Base-by-base conservation (phyloP, 108 stramenopile species). In the Cyclostephanos tholiformis region DNA sequence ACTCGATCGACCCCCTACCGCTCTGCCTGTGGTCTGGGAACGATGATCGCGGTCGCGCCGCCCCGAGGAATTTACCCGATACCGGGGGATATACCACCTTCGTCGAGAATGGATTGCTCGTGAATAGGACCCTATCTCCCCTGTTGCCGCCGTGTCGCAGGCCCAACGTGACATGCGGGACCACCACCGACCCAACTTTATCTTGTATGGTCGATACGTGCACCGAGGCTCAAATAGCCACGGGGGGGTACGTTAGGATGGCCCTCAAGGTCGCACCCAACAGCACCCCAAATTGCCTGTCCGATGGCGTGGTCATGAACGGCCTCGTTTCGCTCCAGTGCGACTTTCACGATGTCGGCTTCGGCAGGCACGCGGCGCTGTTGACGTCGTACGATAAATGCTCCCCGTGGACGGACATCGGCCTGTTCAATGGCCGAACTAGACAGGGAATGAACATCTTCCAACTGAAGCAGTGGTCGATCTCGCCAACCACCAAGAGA, bases 1-100 rank as follows among this genome's bases (percentile, higher is more conserved):
- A 32, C 32, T 4, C 32, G 32, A 4, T 32, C 32, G 32, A 32
- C 32, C 3, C 4, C 32, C 32, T 32, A 32, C 32, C 32, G 32
- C 32, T 32, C 32, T 32, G n/a, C 48, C 38, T 12, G 11, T 41
- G 41, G 41, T 12, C 41, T 12, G 41, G 41, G 41, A 9, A 9
- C 9, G 41, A 9, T 1, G 0, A 41, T 12, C 41, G 41, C 3
- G 41, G 41, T 12, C 41, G 41, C 9, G 41, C 41, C 9, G 41
- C 3, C 6, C 41, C 41, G 11, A 41, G 8, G 41, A 61, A 52
- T 55, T 36, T 25, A 46, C 14, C 26, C 52, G 3, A 1, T 7
- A 41, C 41, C 16, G n/a, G 36, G 13, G 73, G 73, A 13, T 76
- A 72, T 39, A 63, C 75, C 30, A 64, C 63, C 20, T 76, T 71